Percentiles rank a stretch among this genome's conserved stretches.
These are phyloP conservation scores for Mortierella polycephala DNA, from an alignment of 371 early-diverging fungal genomes.

Conservation along the genomic window DNA sequence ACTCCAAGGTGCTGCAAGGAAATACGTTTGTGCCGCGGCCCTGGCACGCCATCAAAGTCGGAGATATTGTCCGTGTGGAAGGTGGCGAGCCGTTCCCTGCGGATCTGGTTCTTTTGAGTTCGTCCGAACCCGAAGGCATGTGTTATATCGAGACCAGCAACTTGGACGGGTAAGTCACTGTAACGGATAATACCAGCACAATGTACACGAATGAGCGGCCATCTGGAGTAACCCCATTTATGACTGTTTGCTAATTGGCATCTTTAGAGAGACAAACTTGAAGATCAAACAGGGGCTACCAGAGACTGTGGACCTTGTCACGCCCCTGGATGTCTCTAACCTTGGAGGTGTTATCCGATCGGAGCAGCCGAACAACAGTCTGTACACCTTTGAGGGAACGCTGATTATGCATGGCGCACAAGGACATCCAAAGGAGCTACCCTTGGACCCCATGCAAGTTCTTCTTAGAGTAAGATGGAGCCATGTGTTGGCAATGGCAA, in stretches of 20 bases:
- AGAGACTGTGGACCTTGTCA: constrained; percentile 9
- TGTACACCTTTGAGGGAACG: constrained; percentile 89
- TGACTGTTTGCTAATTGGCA: too few relatives aligned
- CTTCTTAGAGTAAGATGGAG: constrained; percentile 66
- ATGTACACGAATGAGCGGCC: too few relatives aligned
- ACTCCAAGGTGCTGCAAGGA: constrained; percentile 73
- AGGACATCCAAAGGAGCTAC: constrained; percentile 71
- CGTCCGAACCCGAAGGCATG: constrained; percentile 69
- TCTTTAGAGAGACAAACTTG: constrained; percentile 81
- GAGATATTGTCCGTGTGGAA: constrained; percentile 68
- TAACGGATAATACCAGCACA: too few relatives aligned
- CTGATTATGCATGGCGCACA: constrained; percentile 61
- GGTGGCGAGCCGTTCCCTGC: constrained; percentile 74
- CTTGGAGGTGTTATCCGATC: constrained; percentile 66
- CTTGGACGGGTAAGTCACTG: constrained; percentile 78
- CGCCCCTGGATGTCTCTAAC: constrained; percentile 50
- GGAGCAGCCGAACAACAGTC: constrained; percentile 88
- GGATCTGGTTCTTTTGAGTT: constrained; percentile 78
- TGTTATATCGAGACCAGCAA: constrained; percentile 88
- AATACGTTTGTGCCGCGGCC: constrained; percentile 66
- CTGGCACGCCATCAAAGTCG: constrained; percentile 65
- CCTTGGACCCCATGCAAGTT: constrained; percentile 85
- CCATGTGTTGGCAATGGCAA: too few relatives aligned
- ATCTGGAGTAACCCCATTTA: too few relatives aligned
- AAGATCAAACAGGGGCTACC: constrained; percentile 68